phyloP scores from a whole-genome alignment of 805 yeast genomes.

The Wickerhamomyces queroliae region DNA sequence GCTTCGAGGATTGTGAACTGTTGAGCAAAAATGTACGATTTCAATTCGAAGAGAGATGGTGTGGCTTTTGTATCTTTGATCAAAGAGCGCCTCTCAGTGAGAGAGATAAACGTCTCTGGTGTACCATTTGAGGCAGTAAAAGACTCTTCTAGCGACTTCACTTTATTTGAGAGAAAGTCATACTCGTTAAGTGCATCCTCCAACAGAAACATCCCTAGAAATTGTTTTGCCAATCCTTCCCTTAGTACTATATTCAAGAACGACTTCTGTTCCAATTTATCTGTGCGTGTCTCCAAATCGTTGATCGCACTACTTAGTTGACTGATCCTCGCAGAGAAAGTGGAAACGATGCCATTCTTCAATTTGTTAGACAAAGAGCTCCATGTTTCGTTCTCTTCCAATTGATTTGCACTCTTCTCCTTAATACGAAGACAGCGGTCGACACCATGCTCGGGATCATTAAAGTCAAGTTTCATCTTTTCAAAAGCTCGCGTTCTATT shows the following conservation, averaged over 20 bases:
- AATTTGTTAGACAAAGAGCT: conserved; percentile 35
- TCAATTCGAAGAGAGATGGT: conserved; percentile 8
- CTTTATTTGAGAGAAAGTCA: conserved; percentile 34
- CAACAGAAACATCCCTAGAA: conserved; percentile 47
- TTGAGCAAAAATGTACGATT: conserved; percentile 30
- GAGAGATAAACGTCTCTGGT: not conserved
- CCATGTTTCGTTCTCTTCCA: conserved; percentile 47
- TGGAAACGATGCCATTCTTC: conserved; percentile 43
- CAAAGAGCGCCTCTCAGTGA: no score
- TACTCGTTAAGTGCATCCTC: conserved; percentile 57
- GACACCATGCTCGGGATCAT: conserved; percentile 18
- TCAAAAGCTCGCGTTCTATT: conserved; percentile 46
- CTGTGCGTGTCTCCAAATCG: not conserved
- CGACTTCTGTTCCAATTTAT: not conserved
- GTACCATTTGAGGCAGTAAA: not conserved
- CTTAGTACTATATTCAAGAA: conserved; percentile 28
- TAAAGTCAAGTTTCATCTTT: conserved; percentile 49
- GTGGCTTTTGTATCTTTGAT: no score
- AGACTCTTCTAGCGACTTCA: conserved; percentile 15
- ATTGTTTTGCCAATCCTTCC: conserved; percentile 46
- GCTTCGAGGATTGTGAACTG: conserved; percentile 31
- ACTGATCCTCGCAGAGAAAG: conserved; percentile 44
- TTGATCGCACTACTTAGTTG: conserved; percentile 1
- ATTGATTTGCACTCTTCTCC: conserved; percentile 14
- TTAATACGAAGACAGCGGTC: conserved; percentile 32